These are phyloP conservation scores for Mrakia hoshinonis DNA, from an alignment of 768 basidiomycete species.

Conservation along the genomic window DNA sequence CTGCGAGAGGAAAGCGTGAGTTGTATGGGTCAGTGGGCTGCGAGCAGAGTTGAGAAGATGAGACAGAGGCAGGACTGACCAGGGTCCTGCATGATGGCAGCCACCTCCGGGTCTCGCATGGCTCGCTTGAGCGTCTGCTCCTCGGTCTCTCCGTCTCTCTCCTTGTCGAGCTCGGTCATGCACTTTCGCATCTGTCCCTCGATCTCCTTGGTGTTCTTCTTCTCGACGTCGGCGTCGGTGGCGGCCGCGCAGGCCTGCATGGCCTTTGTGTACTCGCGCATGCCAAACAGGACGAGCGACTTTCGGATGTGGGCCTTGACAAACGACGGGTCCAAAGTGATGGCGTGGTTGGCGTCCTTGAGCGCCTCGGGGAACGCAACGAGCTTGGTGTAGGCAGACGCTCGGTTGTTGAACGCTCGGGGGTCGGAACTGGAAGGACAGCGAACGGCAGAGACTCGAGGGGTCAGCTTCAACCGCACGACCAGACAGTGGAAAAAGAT, in stretches of 20 bases:
- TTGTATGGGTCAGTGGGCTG: neutral
- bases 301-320: conserved; percentile 97
- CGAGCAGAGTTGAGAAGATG: neutral
- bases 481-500: no score
- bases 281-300: conserved; percentile 67
- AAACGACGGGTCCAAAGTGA: conserved; percentile 79
- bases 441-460: neutral
- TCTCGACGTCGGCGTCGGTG: conserved; percentile 64
- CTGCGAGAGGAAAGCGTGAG: conserved; percentile 52
- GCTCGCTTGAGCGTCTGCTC: conserved; percentile 87
- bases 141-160: conserved; percentile 76
- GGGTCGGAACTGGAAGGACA: conserved; percentile 50
- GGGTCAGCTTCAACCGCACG: no score
- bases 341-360: conserved; percentile 89
- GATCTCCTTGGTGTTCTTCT: conserved; percentile 77
- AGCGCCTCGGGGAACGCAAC: conserved; percentile 87
- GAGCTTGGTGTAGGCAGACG: conserved; percentile 61
- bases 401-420: conserved; percentile 92
- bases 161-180: conserved; percentile 64
- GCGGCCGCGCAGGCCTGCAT: conserved; percentile 71
- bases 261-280: conserved; percentile 86
- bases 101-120: conserved; percentile 95
- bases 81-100: conserved; percentile 30
- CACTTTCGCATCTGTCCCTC: conserved; percentile 68
- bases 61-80: neutral